Base-by-base conservation (phyloP, 768 basidiomycete species). In the Phaeotremella fagi region DNA sequence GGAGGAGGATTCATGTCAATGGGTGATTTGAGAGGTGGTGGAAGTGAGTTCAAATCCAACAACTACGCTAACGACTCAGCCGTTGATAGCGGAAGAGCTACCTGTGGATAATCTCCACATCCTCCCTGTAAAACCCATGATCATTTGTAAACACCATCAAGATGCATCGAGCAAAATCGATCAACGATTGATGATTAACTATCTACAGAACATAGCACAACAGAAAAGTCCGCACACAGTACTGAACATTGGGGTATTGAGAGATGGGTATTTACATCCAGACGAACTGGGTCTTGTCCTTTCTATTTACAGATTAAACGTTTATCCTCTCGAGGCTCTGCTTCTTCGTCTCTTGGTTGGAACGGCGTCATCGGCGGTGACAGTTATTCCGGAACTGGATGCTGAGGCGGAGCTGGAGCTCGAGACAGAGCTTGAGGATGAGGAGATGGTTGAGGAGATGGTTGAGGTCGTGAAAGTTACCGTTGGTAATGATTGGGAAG, bases 1-100 rank as follows among this genome's bases (percentile, higher is more conserved):
- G 55, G 58, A 37, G 60, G 60, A 15, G 60, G 68, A 2, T 70
- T 70, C 53, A 67, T 63, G 66, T 38, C 52, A 4, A 67, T 70
- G 65, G 44, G 26, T 27, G 65, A 70, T 50, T 37, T 70, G 0
- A 22, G 50, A 28, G 66, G 68, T 2, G 65, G 65, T 11, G 66
- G 55, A 1, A 70, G 68, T 70, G 44, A 61, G 68, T 63, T 7
- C 16, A 20, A 18, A 15, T 31, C 11, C 23, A 27, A 20, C 47
- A 52, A 35, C 53, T 36, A 2, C 12, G 16, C 42, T 23, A 5
- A 24, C 5, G 1, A 4, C 26, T 6, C 33, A 70, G 68, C 68
- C 29, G 65, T 70, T 31, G 59, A 65, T 44, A 59, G 59, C 2
- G 63, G 63, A 27, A 48, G 68, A 41, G 55, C 68, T 1, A 70